Evolutionary conservation across 805 yeast species (phyloP).

Genomic region (Kazachstania taianensis): DNA sequence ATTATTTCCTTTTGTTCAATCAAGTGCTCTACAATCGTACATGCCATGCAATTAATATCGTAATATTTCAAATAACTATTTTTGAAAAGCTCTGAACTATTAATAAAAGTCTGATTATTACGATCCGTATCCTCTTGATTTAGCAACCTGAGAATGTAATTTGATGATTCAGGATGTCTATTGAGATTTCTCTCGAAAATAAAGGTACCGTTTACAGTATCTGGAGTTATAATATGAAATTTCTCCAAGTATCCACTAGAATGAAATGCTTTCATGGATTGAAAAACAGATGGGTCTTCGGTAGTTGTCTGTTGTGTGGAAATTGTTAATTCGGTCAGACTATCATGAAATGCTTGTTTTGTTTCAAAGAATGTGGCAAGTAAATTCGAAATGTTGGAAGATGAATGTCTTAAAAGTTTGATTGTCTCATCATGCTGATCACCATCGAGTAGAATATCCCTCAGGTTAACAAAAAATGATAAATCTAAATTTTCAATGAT

Average conservation of each 20-base stretch:
- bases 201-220: conserved; percentile 1
- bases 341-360: conserved; percentile 63
- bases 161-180: too few relatives aligned
- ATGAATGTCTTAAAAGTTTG: conserved; percentile 24
- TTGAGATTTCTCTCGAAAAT: too few relatives aligned
- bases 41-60: conserved; percentile 27
- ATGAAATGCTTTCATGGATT: conserved; percentile 47
- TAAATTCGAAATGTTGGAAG: conserved; percentile 17
- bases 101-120: conserved; percentile 28
- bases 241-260: conserved; percentile 25
- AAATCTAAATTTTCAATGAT: conserved; percentile 26
- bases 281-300: conserved; percentile 66
- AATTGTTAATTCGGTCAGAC: conserved; percentile 47
- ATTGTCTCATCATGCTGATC: conserved; percentile 18
- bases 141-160: conserved; percentile 35
- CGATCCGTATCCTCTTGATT: conserved; percentile 36
- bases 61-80: conserved; percentile 27
- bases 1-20: conserved; percentile 62
- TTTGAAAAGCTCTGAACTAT: conserved; percentile 24
- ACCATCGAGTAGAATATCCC: conserved; percentile 11
- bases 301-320: conserved; percentile 60
- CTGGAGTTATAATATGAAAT: not conserved
- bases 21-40: conserved; percentile 42
- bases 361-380: conserved; percentile 59
- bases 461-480: conserved; percentile 23